Evolutionary conservation across 2,329 filamentous ascomycete species (phyloP).

Genomic region (Emericellopsis cladophorae): DNA sequence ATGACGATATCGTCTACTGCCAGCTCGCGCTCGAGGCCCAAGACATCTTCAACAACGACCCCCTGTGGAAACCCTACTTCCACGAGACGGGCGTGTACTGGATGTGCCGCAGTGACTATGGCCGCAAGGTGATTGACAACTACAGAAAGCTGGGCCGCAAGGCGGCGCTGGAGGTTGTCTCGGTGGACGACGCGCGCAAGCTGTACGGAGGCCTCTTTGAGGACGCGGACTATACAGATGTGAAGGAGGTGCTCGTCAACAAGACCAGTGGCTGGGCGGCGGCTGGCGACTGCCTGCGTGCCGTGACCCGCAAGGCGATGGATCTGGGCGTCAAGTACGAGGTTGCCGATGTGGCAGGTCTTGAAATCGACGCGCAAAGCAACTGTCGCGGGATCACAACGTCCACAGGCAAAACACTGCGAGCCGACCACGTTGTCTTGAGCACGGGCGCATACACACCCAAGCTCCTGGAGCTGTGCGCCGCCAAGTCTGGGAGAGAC

Average conservation of each 20-base stretch:
- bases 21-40: conserved; percentile 53
- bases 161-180: conserved; percentile 26
- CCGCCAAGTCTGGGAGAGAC: conserved; percentile 28
- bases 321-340: conserved; percentile 47
- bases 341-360: conserved; percentile 31
- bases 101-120: conserved; percentile 37
- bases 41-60: conserved; percentile 44
- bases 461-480: conserved; percentile 38
- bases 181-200: conserved; percentile 30
- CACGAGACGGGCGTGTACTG: conserved; percentile 48
- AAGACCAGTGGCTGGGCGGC: conserved; percentile 50
- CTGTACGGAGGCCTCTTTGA: conserved; percentile 46
- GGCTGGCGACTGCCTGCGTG: conserved; percentile 43
- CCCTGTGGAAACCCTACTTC: conserved; percentile 42
- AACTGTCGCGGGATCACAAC: conserved; percentile 36
- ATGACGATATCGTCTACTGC: conserved; percentile 51
- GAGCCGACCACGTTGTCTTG: conserved; percentile 38
- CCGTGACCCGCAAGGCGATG: conserved; percentile 38
- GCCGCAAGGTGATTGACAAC: conserved; percentile 37
- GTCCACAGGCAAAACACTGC: conserved; percentile 26
- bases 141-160: conserved; percentile 30
- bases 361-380: conserved; percentile 32
- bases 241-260: conserved; percentile 48
- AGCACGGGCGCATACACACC: conserved; percentile 46
- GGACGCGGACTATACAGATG: conserved; percentile 45